These are phyloP conservation scores for Monosporascus sp. DNA, from an alignment of 2,329 filamentous ascomycete species.

Conservation along the genomic window DNA sequence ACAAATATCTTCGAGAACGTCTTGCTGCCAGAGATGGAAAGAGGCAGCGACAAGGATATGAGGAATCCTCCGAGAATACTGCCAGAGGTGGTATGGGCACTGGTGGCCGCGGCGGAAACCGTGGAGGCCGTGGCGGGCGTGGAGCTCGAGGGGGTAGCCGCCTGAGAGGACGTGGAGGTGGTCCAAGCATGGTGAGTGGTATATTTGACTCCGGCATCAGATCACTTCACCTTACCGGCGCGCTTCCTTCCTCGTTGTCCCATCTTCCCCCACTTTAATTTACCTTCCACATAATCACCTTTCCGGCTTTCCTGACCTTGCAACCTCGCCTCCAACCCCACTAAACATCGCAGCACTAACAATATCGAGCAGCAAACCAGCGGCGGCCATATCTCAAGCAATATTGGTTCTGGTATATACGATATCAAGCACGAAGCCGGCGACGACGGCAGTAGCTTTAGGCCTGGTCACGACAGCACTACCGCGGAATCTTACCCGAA, in stretches of 20 bases:
- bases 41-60: slow-evolving; percentile 31
- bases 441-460: not conserved
- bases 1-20: slow-evolving; percentile 69
- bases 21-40: slow-evolving; percentile 69
- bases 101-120: slow-evolving; percentile 8
- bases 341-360: not conserved
- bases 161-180: slow-evolving; percentile 10
- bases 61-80: slow-evolving; percentile 13
- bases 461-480: not conserved
- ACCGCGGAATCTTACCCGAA: not conserved
- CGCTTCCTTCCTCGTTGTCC: no score
- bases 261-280: no score
- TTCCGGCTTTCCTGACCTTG: no score
- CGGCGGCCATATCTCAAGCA: slow-evolving; percentile 1
- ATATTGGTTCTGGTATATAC: not conserved
- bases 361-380: not conserved
- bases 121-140: slow-evolving; percentile 9
- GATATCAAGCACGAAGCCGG: not conserved
- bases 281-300: no score
- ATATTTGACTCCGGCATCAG: not conserved
- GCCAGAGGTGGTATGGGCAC: slow-evolving; percentile 19
- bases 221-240: not conserved
- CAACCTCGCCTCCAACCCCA: no score
- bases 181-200: not conserved
- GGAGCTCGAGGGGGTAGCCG: slow-evolving; percentile 10